A percentile compares a stretch with the other conserved stretches of the same genome.
Conservation (phyloP, 768 basidiomycete genomes). For the Obba rivulosa region DNA sequence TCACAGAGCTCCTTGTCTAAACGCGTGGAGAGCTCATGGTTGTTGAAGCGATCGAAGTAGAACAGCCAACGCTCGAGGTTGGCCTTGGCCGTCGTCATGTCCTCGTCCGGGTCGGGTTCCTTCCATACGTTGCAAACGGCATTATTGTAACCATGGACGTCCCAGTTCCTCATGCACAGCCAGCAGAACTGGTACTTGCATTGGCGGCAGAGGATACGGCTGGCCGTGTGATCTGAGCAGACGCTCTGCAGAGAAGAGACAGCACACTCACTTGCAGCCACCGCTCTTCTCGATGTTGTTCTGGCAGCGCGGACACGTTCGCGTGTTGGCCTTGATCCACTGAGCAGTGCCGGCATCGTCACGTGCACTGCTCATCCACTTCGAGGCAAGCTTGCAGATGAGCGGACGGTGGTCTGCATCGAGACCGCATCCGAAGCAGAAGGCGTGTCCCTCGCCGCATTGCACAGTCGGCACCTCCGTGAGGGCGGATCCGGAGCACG, state of each 20-base stretch:
- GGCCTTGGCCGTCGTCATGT: slow-evolving; percentile 33
- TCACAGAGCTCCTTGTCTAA: slow-evolving; percentile 86
- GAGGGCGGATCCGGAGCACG: slow-evolving; percentile 71
- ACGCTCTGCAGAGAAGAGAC: slow-evolving; percentile 1
- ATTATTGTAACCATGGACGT: slow-evolving; percentile 18
- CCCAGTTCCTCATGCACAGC: slow-evolving; percentile 84
- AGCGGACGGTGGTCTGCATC: slow-evolving; percentile 92
- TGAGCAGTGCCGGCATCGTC: slow-evolving; percentile 98
- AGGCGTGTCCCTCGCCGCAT: slow-evolving; percentile 74
- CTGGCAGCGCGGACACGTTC: slow-evolving; percentile 91
- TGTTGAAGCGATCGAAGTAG: slow-evolving; percentile 99
- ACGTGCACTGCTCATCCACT: slow-evolving; percentile 94
- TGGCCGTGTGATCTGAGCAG: slow-evolving; percentile 25
- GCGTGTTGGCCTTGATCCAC: slow-evolving; percentile 99
- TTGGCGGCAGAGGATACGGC: slow-evolving; percentile 99
- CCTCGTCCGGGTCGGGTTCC: slow-evolving; percentile 71
- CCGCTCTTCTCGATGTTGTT: slow-evolving; percentile 99
- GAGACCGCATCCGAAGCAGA: slow-evolving; percentile 93
- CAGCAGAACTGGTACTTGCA: slow-evolving; percentile 98
- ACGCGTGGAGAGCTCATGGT: slow-evolving; percentile 97
- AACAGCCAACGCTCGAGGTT: slow-evolving; percentile 27
- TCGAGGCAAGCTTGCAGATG: slow-evolving; percentile 76
- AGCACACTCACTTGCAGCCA: slow-evolving; percentile 88
- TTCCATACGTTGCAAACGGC: slow-evolving; percentile 34
- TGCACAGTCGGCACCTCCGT: slow-evolving; percentile 84